Evolutionary conservation across 1,139 yeast genomes (phyloP).

Genomic region (Hyphopichia buzzinii): DNA sequence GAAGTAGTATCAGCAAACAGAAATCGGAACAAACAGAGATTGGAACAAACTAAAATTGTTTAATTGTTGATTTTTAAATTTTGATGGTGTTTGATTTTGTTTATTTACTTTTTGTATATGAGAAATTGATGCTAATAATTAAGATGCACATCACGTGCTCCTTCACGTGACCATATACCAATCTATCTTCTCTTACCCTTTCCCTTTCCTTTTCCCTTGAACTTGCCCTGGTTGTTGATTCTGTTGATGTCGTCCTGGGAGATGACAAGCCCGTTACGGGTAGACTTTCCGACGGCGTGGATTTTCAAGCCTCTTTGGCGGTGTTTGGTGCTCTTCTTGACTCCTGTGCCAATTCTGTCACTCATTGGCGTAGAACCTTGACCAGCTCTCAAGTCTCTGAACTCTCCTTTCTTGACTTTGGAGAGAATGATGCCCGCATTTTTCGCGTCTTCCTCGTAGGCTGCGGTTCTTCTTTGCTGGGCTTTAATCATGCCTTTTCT

Average conservation of each 20-base stretch:
- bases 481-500: conserved; percentile 78
- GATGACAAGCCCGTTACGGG: conserved; percentile 79
- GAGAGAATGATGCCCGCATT: conserved; percentile 86
- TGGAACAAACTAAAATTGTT: too few species aligned
- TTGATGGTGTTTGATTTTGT: too few species aligned
- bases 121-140: too few species aligned
- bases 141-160: too few species aligned
- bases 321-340: conserved; percentile 26
- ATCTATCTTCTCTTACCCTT: conserved; percentile 2
- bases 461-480: conserved; percentile 49
- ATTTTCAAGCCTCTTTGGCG: conserved; percentile 82
- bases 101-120: too few species aligned
- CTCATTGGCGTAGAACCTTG: conserved; percentile 49
- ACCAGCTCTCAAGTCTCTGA: conserved; percentile 56
- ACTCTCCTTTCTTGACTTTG: conserved; percentile 60
- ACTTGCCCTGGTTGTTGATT: conserved; percentile 18
- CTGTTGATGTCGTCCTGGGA: conserved; percentile 67
- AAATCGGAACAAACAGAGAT: too few species aligned
- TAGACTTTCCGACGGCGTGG: conserved; percentile 71
- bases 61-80: too few species aligned
- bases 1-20: too few species aligned
- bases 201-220: conserved; percentile 9
- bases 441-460: conserved; percentile 71
- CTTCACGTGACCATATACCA: too few species aligned
- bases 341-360: conserved; percentile 59